These are phyloP conservation scores for Gossypium schwendimanii DNA, from an alignment of 441 rosid genomes.

Conservation along the genomic window DNA sequence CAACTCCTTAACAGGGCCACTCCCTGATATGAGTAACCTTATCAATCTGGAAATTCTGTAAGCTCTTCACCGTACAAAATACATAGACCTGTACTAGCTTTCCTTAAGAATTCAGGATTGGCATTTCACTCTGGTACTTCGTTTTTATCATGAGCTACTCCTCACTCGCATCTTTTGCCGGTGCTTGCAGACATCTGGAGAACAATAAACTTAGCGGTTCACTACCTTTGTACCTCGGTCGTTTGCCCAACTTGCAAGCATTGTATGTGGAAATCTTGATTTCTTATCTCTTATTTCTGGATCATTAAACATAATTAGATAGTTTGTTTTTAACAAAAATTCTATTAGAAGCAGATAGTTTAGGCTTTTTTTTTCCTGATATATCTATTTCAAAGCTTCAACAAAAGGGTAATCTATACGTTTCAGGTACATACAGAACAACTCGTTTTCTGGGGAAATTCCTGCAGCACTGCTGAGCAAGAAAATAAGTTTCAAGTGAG, in stretches of 20 bases:
- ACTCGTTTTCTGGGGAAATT: conserved; percentile 65
- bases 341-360: background rate
- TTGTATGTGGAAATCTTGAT: conserved; percentile 44
- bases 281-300: background rate
- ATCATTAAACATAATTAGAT: background rate
- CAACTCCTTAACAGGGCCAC: conserved; percentile 53
- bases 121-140: background rate
- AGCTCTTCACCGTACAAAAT: conserved; percentile 25
- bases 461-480: conserved; percentile 49
- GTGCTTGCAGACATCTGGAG: conserved; percentile 70
- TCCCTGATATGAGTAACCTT: conserved; percentile 77
- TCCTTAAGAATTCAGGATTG: background rate
- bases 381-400: background rate
- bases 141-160: background rate
- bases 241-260: conserved; percentile 62
- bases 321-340: background rate
- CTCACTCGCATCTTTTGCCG: conserved; percentile 10
- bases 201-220: conserved; percentile 68
- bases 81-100: background rate
- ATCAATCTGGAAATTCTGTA: conserved; percentile 64
- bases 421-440: conserved; percentile 74
- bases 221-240: conserved; percentile 58
- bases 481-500: conserved; percentile 64
- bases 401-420: conserved; percentile 4
- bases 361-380: background rate